Conservation (phyloP, 2,329 filamentous ascomycete genomes). For the Colletotrichum truncatum region DNA sequence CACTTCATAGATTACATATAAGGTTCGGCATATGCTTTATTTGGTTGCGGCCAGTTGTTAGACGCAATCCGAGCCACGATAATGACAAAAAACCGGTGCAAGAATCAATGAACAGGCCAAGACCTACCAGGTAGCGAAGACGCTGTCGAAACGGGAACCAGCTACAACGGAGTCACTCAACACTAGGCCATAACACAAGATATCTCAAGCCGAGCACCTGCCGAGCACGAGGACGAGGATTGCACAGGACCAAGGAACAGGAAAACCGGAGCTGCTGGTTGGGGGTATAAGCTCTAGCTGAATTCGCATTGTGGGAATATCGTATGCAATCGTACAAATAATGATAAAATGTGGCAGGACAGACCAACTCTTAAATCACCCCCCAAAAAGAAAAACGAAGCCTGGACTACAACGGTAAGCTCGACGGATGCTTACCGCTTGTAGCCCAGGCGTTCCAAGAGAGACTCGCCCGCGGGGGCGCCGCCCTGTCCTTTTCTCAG, state of each 20-base stretch:
- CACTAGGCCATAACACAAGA: no score
- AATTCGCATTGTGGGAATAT: constrained; percentile 11
- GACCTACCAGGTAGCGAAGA: no score
- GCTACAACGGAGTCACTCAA: no score
- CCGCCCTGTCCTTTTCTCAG: constrained; percentile 24
- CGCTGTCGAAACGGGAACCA: no score
- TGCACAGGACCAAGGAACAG: background rate
- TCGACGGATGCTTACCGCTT: constrained; percentile 28
- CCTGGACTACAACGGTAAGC: background rate
- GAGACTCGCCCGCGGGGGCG: constrained; percentile 25
- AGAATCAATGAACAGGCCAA: no score
- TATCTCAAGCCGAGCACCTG: no score
- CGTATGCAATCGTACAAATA: constrained; percentile 15
- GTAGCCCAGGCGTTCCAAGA: constrained; percentile 30
- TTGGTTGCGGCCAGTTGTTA: background rate
- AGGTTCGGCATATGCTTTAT: no score
- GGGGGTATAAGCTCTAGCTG: constrained; percentile 10
- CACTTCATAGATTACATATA: no score
- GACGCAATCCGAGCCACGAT: background rate
- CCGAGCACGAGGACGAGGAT: no score
- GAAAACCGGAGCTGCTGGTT: background rate
- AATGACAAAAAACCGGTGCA: background rate
- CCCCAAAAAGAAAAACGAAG: background rate
- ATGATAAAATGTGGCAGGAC: background rate
- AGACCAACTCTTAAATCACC: background rate